phyloP scores from a whole-genome alignment of 2,329 filamentous ascomycete species.

The Tolypocladium capitatum region DNA sequence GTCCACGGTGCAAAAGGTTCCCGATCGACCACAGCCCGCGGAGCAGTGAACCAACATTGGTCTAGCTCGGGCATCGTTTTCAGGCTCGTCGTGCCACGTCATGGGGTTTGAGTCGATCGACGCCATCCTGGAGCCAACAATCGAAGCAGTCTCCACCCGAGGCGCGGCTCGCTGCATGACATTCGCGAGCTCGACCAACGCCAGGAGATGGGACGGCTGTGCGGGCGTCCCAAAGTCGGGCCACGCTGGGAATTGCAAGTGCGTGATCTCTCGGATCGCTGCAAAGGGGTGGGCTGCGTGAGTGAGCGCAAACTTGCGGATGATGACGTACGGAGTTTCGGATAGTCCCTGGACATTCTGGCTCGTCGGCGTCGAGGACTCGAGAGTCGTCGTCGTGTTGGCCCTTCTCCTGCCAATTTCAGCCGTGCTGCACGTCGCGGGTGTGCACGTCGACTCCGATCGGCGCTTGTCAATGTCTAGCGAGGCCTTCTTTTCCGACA shows the following conservation, averaged over 20 bases:
- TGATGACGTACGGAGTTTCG: slow-evolving; percentile 62
- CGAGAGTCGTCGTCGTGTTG: slow-evolving; percentile 36
- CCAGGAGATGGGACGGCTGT: slow-evolving; percentile 73
- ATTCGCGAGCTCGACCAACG: slow-evolving; percentile 79
- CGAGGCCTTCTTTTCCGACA: slow-evolving; percentile 74
- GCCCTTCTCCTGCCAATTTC: slow-evolving; percentile 38
- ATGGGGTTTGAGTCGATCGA: slow-evolving; percentile 19
- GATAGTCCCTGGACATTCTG: slow-evolving; percentile 16
- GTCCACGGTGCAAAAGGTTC: slow-evolving; percentile 93
- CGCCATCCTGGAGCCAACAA: slow-evolving; percentile 17
- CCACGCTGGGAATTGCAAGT: slow-evolving; percentile 92
- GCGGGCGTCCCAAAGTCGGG: slow-evolving; percentile 92
- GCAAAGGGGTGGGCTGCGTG: slow-evolving; percentile 68
- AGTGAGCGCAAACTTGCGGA: slow-evolving; percentile 76
- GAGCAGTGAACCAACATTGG: slow-evolving; percentile 92
- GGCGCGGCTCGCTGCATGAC: slow-evolving; percentile 49
- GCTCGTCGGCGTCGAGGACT: slow-evolving; percentile 17
- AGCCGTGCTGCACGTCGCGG: slow-evolving; percentile 11
- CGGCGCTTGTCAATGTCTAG: slow-evolving; percentile 52
- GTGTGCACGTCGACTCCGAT: slow-evolving; percentile 19
- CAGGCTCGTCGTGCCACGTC: slow-evolving; percentile 46
- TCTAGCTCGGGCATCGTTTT: slow-evolving; percentile 35
- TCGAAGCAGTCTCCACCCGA: slow-evolving; percentile 29
- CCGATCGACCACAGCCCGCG: slow-evolving; percentile 88
- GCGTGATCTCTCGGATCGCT: slow-evolving; percentile 82